Percentiles rank a stretch among this genome's conserved stretches.
Conservation (phyloP, 2,329 filamentous ascomycete species). For the Elsinoe arachidis region DNA sequence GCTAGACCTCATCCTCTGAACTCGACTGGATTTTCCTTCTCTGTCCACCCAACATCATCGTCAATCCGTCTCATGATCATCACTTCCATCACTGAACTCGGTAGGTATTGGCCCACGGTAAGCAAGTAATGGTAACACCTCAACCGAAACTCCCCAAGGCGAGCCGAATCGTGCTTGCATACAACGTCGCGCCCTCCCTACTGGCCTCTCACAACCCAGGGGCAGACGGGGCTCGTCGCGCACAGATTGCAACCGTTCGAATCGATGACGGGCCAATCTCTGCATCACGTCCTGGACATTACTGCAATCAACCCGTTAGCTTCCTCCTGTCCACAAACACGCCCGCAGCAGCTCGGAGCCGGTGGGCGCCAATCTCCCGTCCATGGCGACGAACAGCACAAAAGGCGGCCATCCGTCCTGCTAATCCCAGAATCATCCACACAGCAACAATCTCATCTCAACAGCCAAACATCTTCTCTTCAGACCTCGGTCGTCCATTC, state of each 20-base stretch:
- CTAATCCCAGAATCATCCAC: conserved; percentile 11
- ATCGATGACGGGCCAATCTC: conserved; percentile 12
- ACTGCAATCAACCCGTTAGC: conserved; percentile 13
- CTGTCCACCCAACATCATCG: background rate
- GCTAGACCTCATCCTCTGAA: background rate
- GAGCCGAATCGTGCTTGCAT: background rate
- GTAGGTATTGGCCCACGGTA: background rate
- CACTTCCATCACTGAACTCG: background rate
- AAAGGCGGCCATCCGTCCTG: conserved; percentile 10
- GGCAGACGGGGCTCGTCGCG: background rate
- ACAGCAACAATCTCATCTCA: conserved; percentile 14
- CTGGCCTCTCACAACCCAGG: conserved; percentile 4
- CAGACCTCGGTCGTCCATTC: conserved; percentile 27
- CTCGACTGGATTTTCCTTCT: background rate
- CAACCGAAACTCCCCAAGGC: background rate
- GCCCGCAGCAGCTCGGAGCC: background rate
- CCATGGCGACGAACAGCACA: conserved; percentile 13
- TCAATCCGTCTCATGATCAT: background rate
- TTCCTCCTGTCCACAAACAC: conserved; percentile 14
- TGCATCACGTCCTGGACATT: conserved; percentile 11
- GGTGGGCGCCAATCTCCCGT: conserved; percentile 10
- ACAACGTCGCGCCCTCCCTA: conserved; percentile 5
- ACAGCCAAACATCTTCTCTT: conserved; percentile 13
- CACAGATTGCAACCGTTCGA: conserved; percentile 8
- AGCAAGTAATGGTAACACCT: background rate